Base-by-base conservation (phyloP, 805 yeast genomes). In the Saccharomyces mikatae region DNA sequence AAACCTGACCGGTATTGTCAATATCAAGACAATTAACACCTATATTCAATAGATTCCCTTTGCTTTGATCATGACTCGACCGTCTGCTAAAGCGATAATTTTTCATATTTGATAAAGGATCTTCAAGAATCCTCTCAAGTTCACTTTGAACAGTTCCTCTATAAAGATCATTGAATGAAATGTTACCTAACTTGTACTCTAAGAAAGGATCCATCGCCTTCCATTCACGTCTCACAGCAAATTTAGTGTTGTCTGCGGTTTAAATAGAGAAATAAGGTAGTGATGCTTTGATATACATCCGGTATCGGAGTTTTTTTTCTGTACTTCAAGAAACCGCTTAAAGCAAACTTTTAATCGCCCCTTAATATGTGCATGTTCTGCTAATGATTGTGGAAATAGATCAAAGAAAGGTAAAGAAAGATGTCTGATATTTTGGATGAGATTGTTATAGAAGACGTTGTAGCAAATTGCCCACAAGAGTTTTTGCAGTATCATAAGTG, bases 401-500 rank as follows among this genome's bases (percentile, higher is more conserved):
- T n/a, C 27, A 26, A 49, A 27, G n/a, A 9, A 13, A 17, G 27
- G 22, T 30, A 9, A 32, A n/a, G 17, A 46, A 22, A 30, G 32
- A 62, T 64, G 60, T 60, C 63, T 3, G 67, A 75, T 64, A 61
- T 75, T 11, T 69, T 88, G 30, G 96, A 88, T 69, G 91, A 87
- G 65, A 74, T 85, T 51, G 77, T 88, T 31, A 79, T 88, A 57
- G 90, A 87, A 57, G 96, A 88, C 63, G 86, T 86, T 54, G 90
- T 95, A 13, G 78, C 81, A 53, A 74, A 77, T 63, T 88, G 96
- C 67, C 94, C 95, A 0, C 82, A 80, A 56, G 79, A 82, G 63
- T 87, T 88, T 59, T 71, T 87, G 54, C 80, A 77, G 28, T 88
- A 84, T 68, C 92, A 88, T 68, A 81, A 80, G 62, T 88, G 96